Conservation (phyloP, 2,329 filamentous ascomycete genomes). For the Cladosporium austrohemisphaericum region DNA sequence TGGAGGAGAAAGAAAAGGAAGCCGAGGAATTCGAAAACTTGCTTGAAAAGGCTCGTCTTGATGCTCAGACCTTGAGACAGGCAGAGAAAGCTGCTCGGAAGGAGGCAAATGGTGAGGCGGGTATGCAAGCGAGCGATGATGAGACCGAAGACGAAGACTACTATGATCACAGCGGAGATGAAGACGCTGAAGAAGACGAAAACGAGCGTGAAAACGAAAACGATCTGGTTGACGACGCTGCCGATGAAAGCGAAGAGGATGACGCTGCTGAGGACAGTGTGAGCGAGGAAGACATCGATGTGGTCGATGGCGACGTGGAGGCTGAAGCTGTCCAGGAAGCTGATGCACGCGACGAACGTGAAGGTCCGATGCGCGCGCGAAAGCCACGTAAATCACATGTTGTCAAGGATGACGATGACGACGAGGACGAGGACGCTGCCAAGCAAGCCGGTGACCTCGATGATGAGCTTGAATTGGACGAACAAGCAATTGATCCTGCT, state of each 20-base stretch:
- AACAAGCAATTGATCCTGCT: background rate
- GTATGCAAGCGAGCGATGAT: slow-evolving; percentile 49
- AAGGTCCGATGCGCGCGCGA: slow-evolving; percentile 19
- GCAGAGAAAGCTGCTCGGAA: slow-evolving; percentile 72
- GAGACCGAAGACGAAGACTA: slow-evolving; percentile 53
- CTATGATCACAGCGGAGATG: slow-evolving; percentile 38
- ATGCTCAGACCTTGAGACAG: slow-evolving; percentile 74
- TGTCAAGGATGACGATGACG: slow-evolving; percentile 35
- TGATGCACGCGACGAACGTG: slow-evolving; percentile 3
- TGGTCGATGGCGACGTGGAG: slow-evolving; percentile 32
- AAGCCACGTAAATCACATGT: slow-evolving; percentile 31
- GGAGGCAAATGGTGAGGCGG: slow-evolving; percentile 50
- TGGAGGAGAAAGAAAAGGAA: slow-evolving; percentile 80
- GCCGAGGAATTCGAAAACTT: slow-evolving; percentile 83
- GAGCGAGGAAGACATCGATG: slow-evolving; percentile 21
- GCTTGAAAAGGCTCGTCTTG: slow-evolving; percentile 75
- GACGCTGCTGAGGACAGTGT: slow-evolving; percentile 33
- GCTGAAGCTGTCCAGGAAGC: slow-evolving; percentile 1
- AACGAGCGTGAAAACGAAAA: slow-evolving; percentile 37
- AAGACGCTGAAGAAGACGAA: slow-evolving; percentile 32
- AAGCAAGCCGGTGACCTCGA: slow-evolving; percentile 32
- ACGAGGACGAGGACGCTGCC: slow-evolving; percentile 20
- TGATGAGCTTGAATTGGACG: background rate
- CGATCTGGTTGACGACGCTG: slow-evolving; percentile 27
- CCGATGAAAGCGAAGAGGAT: slow-evolving; percentile 31